A percentile compares a stretch with the other conserved stretches of the same genome.
Evolutionary conservation across 257 asterid species (phyloP).

Genomic region (Ligustrum vulgare): DNA sequence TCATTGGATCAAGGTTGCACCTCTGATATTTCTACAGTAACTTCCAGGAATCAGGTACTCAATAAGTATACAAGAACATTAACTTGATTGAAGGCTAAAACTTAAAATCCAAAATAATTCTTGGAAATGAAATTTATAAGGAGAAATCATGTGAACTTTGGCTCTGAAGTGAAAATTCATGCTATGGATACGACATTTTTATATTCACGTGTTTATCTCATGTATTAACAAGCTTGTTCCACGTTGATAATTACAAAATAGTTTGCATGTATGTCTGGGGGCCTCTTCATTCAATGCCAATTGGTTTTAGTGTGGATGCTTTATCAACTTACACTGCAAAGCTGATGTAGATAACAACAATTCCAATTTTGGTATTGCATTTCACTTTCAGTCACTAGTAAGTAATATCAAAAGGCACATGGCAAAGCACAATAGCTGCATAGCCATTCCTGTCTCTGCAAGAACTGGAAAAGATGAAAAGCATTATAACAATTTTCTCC

Average conservation of each 20-base stretch:
- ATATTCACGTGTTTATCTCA: not conserved
- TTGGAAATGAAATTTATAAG: not conserved
- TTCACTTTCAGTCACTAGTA: not conserved
- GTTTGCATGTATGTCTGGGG: not conserved
- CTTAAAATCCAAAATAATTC: not conserved
- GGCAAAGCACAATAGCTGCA: not conserved
- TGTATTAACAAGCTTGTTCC: not conserved
- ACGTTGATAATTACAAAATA: not conserved
- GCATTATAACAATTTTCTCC: not conserved
- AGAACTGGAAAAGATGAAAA: not conserved
- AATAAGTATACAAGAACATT: not conserved
- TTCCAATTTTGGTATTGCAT: not conserved
- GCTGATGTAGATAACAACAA: not conserved
- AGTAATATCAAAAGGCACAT: not conserved
- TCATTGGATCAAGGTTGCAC: conserved; percentile 37
- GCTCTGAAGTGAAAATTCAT: not conserved
- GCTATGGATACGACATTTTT: not conserved
- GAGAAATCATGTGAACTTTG: not conserved
- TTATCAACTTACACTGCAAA: not conserved
- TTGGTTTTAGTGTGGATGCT: not conserved
- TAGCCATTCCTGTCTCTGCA: not conserved
- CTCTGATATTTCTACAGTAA: conserved; percentile 31
- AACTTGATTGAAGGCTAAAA: not conserved
- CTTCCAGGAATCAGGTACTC: conserved; percentile 53
- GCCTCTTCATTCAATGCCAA: not conserved